Conservation (phyloP, 2,329 filamentous ascomycete genomes). For the Pseudocercospora crystallina region DNA sequence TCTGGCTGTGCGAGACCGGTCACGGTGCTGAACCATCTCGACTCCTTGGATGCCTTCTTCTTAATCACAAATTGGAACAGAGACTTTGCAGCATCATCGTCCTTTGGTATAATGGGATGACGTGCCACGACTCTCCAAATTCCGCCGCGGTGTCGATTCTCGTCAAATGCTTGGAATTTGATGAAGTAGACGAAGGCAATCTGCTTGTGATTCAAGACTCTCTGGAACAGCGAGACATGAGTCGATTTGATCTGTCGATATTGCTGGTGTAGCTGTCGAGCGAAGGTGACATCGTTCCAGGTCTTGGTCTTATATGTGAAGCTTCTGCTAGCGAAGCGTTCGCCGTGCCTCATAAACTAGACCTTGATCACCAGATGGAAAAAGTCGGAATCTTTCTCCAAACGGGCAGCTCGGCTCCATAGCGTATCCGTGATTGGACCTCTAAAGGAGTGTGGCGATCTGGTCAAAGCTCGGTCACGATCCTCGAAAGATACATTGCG, state of each 20-base stretch:
- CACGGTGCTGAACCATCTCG: slow-evolving; percentile 7
- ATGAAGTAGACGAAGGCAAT: slow-evolving; percentile 22
- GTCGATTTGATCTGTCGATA: slow-evolving; percentile 18
- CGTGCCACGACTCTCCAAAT: slow-evolving; percentile 9
- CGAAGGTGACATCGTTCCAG: slow-evolving; percentile 20
- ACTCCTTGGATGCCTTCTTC: slow-evolving; percentile 2
- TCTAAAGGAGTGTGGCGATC: too few species aligned
- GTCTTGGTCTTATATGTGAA: slow-evolving; percentile 7
- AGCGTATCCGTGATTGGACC: too few species aligned
- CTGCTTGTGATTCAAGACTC: slow-evolving; percentile 16
- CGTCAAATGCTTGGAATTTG: slow-evolving; percentile 17
- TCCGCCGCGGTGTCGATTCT: neutral
- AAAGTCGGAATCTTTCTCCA: too few species aligned
- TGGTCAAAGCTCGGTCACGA: too few species aligned
- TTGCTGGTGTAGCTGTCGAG: slow-evolving; percentile 10
- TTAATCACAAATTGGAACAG: slow-evolving; percentile 10
- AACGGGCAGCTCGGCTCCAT: too few species aligned
- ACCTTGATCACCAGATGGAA: slow-evolving; percentile 5
- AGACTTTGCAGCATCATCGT: slow-evolving; percentile 2
- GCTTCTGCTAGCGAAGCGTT: slow-evolving; percentile 14
- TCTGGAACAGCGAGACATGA: slow-evolving; percentile 18
- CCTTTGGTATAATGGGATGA: neutral
- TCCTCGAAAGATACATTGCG: too few species aligned
- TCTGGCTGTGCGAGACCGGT: slow-evolving; percentile 6
- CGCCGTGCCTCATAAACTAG: slow-evolving; percentile 18